Evolutionary conservation across 78 protist species (phyloP), one percentile per base, ranked within the genome.

Genomic region (Dictyostelium intermedium): DNA sequence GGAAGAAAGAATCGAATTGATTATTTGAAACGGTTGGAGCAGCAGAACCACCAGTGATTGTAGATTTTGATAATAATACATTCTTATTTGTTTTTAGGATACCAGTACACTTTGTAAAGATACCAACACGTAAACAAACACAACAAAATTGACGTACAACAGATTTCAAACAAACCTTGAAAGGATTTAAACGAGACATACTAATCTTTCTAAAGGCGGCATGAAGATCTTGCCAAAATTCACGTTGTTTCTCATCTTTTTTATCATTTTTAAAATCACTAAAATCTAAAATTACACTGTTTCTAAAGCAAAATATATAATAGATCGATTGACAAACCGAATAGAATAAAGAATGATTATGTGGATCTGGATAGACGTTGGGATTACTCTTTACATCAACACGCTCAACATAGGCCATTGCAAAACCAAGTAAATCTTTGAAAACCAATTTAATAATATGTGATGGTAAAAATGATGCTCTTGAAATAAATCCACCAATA

Each of bases 101-200:
- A 25, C 56, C 35, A 20, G 94, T 89, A 43, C 94, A 89, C 27
- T 89, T 89, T n/a, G 79, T 63, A 30, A 89, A 89, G 39, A 89
- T 89, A n/a, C 63, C 69, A 32, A 89, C 94, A 34, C 94, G 66
- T n/a, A 89, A 32, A 89, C 94, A 89, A 7, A 89, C 87, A 34
- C 82, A 43, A 43, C 94, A 89, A 76, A 89, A 89, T 47, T 89
- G 94, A 72, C 84, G 72, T 9, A 89, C 94, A 30, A 89, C 94
- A 8, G 80, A 34, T 83, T 80, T 89, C n/a, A 80, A 35, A 70
- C 94, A 89, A 5, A 89, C 45, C 34, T 89, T 78, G 37, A 89
- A 89, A 6, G 94, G 94, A 39, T 89, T 89, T 53, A 89, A 27
- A 61, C 87, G 85, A 13, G 87, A 80, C 43, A 34, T 50, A 32